Evolutionary conservation across 2,329 filamentous ascomycete species (phyloP), one percentile per base, ranked within the genome.

Genomic region (Cladosporium cucumerinum): DNA sequence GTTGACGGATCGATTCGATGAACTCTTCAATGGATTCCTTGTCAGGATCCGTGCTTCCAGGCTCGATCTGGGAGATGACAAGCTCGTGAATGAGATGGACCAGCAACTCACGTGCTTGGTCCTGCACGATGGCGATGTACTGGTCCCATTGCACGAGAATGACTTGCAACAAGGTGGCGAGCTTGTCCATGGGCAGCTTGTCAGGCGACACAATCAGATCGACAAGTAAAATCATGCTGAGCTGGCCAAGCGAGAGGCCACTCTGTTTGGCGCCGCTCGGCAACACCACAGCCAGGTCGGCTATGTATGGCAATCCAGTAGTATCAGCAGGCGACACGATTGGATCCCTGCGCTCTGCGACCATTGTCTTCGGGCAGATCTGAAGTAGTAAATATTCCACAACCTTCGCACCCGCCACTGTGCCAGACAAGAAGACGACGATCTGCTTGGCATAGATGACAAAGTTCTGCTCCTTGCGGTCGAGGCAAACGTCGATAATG

Each of bases 381-480:
- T 97, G 93, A 78, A 96, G 84, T 30, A 98, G 81, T 63, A 99
- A 83, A 70, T 97, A 97, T 69, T 99, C 95, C 12, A 99, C 89
- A 3, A 99, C 93, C 73, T 96, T 96, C 57, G 91, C 89, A 0
- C 93, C 93, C 1, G 93, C 88, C 74, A 78, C 90, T 73, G 85
- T 97, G 69, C 92, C 95, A 0, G 95, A 96, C 5, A 99, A 78
- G 75, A 97, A 98, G 0, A 99, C 96, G 18, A 98, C 93, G 61
- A 99, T 95, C 77, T 99, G 95, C 80, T 98, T 99, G 5, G 94
- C 94, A 74, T 96, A 97, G 71, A 97, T 92, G 63, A 99, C 94
- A 76, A 97, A 99, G 72, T 97, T 98, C 73, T 99, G 95, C 76
- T 99, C 96, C 57, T 94, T 88, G 34, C 94, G 88, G 72, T 99